Conservation (phyloP, 305 asterid species). For the Fraxinus dipetala region DNA sequence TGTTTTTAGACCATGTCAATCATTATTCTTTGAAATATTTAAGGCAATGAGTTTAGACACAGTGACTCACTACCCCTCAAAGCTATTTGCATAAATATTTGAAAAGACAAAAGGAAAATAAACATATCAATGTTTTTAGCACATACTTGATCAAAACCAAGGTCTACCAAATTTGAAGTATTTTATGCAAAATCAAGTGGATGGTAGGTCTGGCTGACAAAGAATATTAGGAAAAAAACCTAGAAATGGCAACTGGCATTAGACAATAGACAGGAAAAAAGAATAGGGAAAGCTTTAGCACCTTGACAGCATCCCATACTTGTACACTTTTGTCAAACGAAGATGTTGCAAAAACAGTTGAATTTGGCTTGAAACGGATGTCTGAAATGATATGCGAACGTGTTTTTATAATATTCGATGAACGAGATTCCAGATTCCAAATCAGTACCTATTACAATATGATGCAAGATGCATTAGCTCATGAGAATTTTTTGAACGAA, state of each 20-base stretch:
- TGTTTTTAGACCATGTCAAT: neutral
- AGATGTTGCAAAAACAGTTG: constrained; percentile 45
- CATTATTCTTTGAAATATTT: neutral
- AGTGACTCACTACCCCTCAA: neutral
- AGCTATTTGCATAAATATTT: neutral
- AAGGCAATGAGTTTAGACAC: neutral
- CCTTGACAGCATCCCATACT: constrained; percentile 49
- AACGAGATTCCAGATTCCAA: constrained; percentile 29
- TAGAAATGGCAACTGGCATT: neutral
- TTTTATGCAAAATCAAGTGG: neutral
- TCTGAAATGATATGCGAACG: constrained; percentile 41
- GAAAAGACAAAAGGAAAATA: neutral
- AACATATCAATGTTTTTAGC: neutral
- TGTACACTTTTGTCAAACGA: constrained; percentile 43
- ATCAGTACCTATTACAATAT: constrained; percentile 36
- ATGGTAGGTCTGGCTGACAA: neutral
- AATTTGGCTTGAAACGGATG: constrained; percentile 39
- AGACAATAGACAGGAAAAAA: neutral
- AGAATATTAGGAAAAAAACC: neutral
- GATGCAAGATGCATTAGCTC: neutral
- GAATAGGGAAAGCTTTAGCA: constrained; percentile 17
- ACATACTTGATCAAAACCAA: neutral
- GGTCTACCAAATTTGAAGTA: neutral
- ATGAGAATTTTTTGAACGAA: neutral
- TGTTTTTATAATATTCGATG: constrained; percentile 17